Evolutionary conservation across 1,139 yeast genomes (phyloP).

Genomic region (Magnusiomyces sp.): DNA sequence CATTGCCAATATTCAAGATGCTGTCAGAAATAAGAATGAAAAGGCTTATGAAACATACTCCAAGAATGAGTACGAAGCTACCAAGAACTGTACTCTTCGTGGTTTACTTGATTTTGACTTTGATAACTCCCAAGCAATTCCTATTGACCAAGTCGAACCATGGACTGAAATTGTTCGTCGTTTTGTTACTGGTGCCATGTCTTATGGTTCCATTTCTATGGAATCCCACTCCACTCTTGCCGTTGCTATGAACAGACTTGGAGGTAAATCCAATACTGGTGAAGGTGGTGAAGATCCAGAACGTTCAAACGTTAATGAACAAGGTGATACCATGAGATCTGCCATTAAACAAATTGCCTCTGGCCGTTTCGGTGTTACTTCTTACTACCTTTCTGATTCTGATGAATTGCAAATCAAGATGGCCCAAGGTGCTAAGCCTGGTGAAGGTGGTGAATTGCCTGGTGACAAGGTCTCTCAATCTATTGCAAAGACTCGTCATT

Average conservation of each 20-base stretch:
- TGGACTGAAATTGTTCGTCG: conserved; percentile 99
- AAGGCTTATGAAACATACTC: conserved; percentile 86
- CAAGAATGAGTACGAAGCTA: conserved; percentile 84
- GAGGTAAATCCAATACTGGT: conserved; percentile 97
- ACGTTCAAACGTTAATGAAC: conserved; percentile 66
- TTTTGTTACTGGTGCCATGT: conserved; percentile 98
- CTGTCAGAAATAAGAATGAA: conserved; percentile 92
- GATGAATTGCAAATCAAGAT: conserved; percentile 96
- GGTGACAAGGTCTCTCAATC: conserved; percentile 84
- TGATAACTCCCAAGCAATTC: conserved; percentile 63
- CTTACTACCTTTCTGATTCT: conserved; percentile 88
- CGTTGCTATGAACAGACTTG: conserved; percentile 95
- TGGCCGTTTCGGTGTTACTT: conserved; percentile 96
- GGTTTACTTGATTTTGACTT: conserved; percentile 88
- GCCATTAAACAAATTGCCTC: conserved; percentile 97
- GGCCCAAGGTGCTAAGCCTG: conserved; percentile 99
- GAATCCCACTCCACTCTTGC: conserved; percentile 97
- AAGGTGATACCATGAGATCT: conserved; percentile 97
- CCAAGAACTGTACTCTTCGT: conserved; percentile 85
- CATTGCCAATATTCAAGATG: conserved; percentile 91
- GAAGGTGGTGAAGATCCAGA: conserved; percentile 99
- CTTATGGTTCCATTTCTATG: conserved; percentile 97
- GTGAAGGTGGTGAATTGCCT: conserved; percentile 99
- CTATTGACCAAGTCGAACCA: conserved; percentile 96
- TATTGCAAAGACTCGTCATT: conserved; percentile 93